Percentiles rank a stretch among this genome's conserved stretches.
Evolutionary conservation across 495 filamentous ascomycete genomes (phyloP).

Genomic region (Penicillium canariense): DNA sequence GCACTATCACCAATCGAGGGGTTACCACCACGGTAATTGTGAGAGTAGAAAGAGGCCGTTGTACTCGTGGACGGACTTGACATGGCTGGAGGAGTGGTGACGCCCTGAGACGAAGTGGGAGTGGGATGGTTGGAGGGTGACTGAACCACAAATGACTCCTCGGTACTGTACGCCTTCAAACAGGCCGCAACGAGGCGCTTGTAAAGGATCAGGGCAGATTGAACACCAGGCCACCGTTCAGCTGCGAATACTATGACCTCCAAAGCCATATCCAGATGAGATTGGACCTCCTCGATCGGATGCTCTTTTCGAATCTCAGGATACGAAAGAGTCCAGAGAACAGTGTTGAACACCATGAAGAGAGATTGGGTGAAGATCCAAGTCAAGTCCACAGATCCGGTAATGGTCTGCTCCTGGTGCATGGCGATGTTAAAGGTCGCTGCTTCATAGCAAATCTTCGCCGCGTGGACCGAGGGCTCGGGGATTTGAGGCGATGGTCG

Average conservation of each 20-base stretch:
- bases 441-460: slow-evolving; percentile 76
- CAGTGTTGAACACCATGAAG: slow-evolving; percentile 82
- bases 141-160: slow-evolving; percentile 62
- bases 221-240: slow-evolving; percentile 84
- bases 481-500: slow-evolving; percentile 89
- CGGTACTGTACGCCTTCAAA: slow-evolving; percentile 75
- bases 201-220: slow-evolving; percentile 79
- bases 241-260: slow-evolving; percentile 72
- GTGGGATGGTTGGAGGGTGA: slow-evolving; percentile 56
- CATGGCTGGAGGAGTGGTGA: slow-evolving; percentile 50
- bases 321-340: slow-evolving; percentile 87
- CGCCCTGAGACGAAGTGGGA: slow-evolving; percentile 43
- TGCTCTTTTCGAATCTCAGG: slow-evolving; percentile 72
- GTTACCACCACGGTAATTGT: slow-evolving; percentile 27
- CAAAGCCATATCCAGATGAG: slow-evolving; percentile 65
- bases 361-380: slow-evolving; percentile 88
- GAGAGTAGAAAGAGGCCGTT: slow-evolving; percentile 36
- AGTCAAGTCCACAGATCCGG: slow-evolving; percentile 73
- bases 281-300: slow-evolving; percentile 65
- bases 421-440: slow-evolving; percentile 74
- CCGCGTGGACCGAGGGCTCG: slow-evolving; percentile 71
- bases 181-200: slow-evolving; percentile 75
- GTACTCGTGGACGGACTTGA: slow-evolving; percentile 47
- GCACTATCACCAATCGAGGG: slow-evolving; percentile 33
- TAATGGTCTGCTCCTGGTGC: slow-evolving; percentile 71